These are phyloP conservation scores for Alternaria burnsii DNA, from an alignment of 2,329 filamentous ascomycete species.

Conservation along the genomic window DNA sequence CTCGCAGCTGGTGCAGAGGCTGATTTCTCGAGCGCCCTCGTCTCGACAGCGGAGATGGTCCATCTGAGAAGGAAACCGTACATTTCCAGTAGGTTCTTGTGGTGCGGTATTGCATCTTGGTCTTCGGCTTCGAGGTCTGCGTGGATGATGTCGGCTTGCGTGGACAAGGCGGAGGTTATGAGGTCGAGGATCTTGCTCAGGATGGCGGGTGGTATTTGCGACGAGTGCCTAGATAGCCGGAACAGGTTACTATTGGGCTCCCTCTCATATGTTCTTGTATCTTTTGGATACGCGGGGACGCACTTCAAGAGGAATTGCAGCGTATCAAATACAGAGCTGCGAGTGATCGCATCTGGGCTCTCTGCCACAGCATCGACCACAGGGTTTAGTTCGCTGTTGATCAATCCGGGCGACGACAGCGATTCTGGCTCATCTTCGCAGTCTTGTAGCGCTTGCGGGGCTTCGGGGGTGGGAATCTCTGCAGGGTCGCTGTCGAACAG, in stretches of 20 bases:
- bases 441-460: slow-evolving; percentile 81
- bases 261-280: slow-evolving; percentile 36
- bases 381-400: slow-evolving; percentile 87
- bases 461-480: slow-evolving; percentile 84
- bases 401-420: slow-evolving; percentile 74
- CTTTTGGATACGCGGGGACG: slow-evolving; percentile 65
- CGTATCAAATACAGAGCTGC: slow-evolving; percentile 84
- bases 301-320: slow-evolving; percentile 97
- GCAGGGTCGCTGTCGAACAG: slow-evolving; percentile 94
- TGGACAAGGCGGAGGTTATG: slow-evolving; percentile 82
- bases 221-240: slow-evolving; percentile 76
- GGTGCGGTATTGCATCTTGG: slow-evolving; percentile 77
- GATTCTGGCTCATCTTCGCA: slow-evolving; percentile 92
- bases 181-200: slow-evolving; percentile 94
- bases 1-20: slow-evolving; percentile 75
- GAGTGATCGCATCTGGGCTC: slow-evolving; percentile 86
- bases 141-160: slow-evolving; percentile 85
- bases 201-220: slow-evolving; percentile 79
- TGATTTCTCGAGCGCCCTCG: slow-evolving; percentile 90
- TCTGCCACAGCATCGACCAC: slow-evolving; percentile 93
- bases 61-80: slow-evolving; percentile 95
- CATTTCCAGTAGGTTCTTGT: slow-evolving; percentile 91
- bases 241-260: slow-evolving; percentile 70
- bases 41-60: slow-evolving; percentile 93
- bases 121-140: slow-evolving; percentile 91